A percentile compares a stretch with the other conserved stretches of the same genome.
phyloP scores from a whole-genome alignment of 352 stramenopile species.

The Globisporangium barbulae region DNA sequence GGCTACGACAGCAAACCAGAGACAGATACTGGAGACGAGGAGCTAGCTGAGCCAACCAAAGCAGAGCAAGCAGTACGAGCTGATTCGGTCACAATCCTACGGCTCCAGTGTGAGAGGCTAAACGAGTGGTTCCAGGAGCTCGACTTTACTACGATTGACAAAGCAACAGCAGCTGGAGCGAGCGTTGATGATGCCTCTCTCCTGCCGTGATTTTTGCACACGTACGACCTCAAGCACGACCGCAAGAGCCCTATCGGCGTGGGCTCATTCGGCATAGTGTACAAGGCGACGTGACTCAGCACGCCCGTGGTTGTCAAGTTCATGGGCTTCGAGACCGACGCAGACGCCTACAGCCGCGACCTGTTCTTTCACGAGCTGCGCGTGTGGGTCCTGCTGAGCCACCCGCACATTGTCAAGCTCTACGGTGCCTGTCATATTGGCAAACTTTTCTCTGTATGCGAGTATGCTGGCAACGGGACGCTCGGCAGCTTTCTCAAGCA shows the following conservation, averaged over 20 bases:
- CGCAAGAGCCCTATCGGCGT: not conserved
- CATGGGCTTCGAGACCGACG: slow-evolving; percentile 4
- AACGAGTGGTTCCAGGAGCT: not conserved
- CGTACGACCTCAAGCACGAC: slow-evolving; percentile 5
- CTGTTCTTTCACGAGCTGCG: slow-evolving; percentile 12
- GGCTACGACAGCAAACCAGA: too few relatives aligned
- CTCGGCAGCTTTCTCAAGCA: not conserved
- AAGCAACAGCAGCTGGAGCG: not conserved
- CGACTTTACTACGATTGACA: not conserved
- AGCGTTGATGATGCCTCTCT: not conserved
- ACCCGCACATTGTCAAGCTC: slow-evolving; percentile 12
- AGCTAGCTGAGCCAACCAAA: not conserved
- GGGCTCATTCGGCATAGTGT: slow-evolving; percentile 2
- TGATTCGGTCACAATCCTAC: not conserved
- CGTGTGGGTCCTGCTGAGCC: slow-evolving; percentile 9
- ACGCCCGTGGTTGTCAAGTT: slow-evolving; percentile 11
- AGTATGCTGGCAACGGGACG: slow-evolving; percentile 2
- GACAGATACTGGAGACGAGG: not conserved
- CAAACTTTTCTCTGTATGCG: slow-evolving; percentile 7
- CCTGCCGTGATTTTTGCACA: not conserved
- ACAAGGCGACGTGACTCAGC: not conserved
- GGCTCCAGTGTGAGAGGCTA: not conserved
- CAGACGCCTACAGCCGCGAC: not conserved
- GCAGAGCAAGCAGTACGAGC: not conserved
- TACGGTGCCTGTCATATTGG: slow-evolving; percentile 3